phyloP scores from a whole-genome alignment of 495 filamentous ascomycete species.

The Talaromyces adpressus region DNA sequence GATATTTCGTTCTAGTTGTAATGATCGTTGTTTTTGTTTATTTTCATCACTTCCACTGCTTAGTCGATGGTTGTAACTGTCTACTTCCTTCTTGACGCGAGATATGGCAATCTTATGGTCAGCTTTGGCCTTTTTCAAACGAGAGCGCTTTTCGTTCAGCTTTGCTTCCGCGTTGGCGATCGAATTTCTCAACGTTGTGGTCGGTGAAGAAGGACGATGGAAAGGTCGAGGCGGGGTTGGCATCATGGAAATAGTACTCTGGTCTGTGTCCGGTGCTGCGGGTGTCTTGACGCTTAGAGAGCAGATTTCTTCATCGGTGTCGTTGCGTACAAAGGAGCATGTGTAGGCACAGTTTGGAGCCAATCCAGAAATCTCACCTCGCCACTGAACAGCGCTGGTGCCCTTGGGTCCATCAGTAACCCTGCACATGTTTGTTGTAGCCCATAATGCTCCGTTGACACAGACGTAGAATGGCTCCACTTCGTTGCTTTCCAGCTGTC shows the following conservation, averaged over 20 bases:
- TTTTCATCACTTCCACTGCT: constrained; percentile 78
- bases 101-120: constrained; percentile 70
- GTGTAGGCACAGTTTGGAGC: constrained; percentile 79
- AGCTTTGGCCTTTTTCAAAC: constrained; percentile 67
- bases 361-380: constrained; percentile 82
- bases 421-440: constrained; percentile 63
- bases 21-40: constrained; percentile 68
- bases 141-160: constrained; percentile 66
- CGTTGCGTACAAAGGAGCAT: constrained; percentile 73
- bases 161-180: constrained; percentile 75
- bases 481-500: constrained; percentile 31
- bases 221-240: constrained; percentile 47
- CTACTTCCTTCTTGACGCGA: constrained; percentile 70
- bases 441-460: constrained; percentile 85
- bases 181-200: constrained; percentile 80
- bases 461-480: constrained; percentile 81
- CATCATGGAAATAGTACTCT: constrained; percentile 43
- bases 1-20: constrained; percentile 71
- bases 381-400: constrained; percentile 52
- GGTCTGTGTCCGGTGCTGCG: constrained; percentile 59
- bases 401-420: constrained; percentile 44
- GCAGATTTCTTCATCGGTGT: constrained; percentile 66
- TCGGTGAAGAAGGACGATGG: constrained; percentile 76
- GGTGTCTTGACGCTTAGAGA: constrained; percentile 75
- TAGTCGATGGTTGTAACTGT: constrained; percentile 60